Conservation (phyloP, 805 yeast species). For the Starmerella gropengiesseri region DNA sequence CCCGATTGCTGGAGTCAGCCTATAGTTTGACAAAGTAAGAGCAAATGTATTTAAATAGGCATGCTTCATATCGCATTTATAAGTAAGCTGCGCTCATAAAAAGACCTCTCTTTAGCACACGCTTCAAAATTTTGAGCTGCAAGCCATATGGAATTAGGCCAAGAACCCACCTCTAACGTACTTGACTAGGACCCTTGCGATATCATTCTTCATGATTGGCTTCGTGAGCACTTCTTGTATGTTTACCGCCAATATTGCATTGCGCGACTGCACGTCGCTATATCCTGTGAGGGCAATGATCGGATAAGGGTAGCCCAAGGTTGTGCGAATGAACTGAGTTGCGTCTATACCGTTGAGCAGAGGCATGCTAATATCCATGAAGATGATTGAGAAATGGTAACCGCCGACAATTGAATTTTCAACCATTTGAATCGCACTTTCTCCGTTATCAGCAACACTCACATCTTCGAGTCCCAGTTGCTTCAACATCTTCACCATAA, state of each 20-base stretch:
- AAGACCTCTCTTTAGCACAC: too few species aligned
- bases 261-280: constrained; percentile 79
- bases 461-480: constrained; percentile 65
- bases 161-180: constrained; percentile 7
- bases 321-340: constrained; percentile 46
- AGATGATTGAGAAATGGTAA: constrained; percentile 31
- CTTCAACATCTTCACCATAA: constrained; percentile 71
- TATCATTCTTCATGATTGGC: constrained; percentile 48
- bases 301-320: constrained; percentile 54
- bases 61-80: background rate
- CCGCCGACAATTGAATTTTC: constrained; percentile 35
- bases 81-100: background rate
- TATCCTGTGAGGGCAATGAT: constrained; percentile 89
- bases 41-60: background rate
- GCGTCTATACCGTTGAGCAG: constrained; percentile 28
- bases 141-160: too few species aligned
- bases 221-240: constrained; percentile 82
- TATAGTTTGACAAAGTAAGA: background rate
- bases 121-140: too few species aligned
- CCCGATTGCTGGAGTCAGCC: constrained; percentile 48
- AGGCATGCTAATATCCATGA: constrained; percentile 30
- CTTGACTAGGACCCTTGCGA: constrained; percentile 10
- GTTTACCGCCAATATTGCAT: constrained; percentile 68
- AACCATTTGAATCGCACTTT: constrained; percentile 65
- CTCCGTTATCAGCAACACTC: constrained; percentile 78